These are phyloP conservation scores for Albizia julibrissin DNA, from an alignment of 306 rosid species.

Conservation along the genomic window DNA sequence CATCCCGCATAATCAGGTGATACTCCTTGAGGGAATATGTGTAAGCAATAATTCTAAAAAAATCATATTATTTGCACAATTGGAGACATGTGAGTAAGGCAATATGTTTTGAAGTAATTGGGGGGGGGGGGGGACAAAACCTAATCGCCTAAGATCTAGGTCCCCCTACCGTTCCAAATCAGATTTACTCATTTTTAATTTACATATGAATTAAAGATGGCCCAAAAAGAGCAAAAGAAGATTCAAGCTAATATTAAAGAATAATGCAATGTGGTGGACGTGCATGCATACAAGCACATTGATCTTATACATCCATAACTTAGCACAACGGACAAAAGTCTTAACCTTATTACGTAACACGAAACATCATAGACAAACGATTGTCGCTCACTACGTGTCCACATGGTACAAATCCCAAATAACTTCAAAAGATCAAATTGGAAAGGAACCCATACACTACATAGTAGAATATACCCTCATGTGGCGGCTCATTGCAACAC, in stretches of 20 bases:
- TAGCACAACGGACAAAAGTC: neutral
- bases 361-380: constrained; percentile 5
- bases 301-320: neutral
- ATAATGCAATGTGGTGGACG: neutral
- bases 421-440: neutral
- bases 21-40: too few species aligned
- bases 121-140: too few species aligned
- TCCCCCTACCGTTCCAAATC: too few species aligned
- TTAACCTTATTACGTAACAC: neutral
- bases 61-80: too few species aligned
- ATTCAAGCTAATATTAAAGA: neutral
- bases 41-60: too few species aligned
- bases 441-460: neutral
- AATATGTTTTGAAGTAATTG: too few species aligned
- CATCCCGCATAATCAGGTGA: too few species aligned
- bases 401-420: constrained; percentile 11
- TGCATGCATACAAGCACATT: neutral
- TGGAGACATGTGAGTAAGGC: too few species aligned
- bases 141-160: too few species aligned
- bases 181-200: too few species aligned
- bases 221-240: neutral
- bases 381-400: neutral
- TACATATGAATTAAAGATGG: neutral
- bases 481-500: neutral
- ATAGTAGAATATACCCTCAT: neutral